These are phyloP conservation scores for Canavalia gladiata DNA, from an alignment of 306 rosid species.

Conservation along the genomic window DNA sequence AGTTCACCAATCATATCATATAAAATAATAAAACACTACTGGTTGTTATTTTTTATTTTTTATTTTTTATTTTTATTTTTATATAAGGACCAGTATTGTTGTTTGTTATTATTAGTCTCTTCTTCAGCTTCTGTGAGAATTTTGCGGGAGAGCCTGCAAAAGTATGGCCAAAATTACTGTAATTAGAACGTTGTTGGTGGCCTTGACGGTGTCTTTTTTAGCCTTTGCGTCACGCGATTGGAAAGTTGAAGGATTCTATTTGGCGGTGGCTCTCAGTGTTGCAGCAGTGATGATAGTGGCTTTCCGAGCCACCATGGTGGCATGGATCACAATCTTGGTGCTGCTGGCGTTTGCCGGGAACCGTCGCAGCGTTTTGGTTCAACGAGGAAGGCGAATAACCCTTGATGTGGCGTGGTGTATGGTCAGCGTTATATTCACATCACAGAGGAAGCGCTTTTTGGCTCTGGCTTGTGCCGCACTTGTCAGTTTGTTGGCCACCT, in stretches of 20 bases:
- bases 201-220: slow-evolving; percentile 21
- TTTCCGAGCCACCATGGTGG: slow-evolving; percentile 63
- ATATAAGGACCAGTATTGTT: not conserved
- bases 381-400: slow-evolving; percentile 60
- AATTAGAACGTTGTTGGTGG: slow-evolving; percentile 36
- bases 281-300: slow-evolving; percentile 43
- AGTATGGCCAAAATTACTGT: slow-evolving; percentile 39
- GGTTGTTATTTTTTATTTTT: too few species aligned
- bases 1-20: slow-evolving; percentile 27
- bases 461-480: slow-evolving; percentile 62
- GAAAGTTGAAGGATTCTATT: slow-evolving; percentile 37
- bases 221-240: slow-evolving; percentile 3
- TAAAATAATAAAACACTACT: not conserved
- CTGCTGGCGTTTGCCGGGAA: slow-evolving; percentile 65
- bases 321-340: slow-evolving; percentile 78
- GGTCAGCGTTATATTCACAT: slow-evolving; percentile 50
- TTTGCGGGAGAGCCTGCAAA: not conserved
- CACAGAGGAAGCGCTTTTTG: slow-evolving; percentile 58
- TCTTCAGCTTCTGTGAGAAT: not conserved
- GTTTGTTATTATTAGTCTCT: not conserved
- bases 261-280: not conserved
- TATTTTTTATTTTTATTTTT: not conserved
- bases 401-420: slow-evolving; percentile 63
- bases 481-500: slow-evolving; percentile 59
- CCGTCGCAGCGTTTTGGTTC: slow-evolving; percentile 65